These are phyloP conservation scores for Epichloe coenophiala DNA, from an alignment of 2,329 filamentous ascomycete genomes.

Conservation along the genomic window DNA sequence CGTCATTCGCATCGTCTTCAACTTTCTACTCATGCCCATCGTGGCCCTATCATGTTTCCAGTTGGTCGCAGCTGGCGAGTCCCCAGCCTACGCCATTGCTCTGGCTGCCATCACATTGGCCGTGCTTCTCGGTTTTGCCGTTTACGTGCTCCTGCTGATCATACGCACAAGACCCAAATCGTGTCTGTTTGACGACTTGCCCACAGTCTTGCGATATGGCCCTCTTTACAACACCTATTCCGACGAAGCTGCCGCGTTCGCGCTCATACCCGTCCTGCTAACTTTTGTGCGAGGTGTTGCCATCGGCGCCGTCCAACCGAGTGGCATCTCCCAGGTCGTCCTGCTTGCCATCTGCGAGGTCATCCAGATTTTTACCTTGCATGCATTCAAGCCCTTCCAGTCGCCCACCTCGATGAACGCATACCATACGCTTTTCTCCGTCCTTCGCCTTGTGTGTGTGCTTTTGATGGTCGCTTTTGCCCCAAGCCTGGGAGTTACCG, in stretches of 20 bases:
- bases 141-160: constrained; percentile 72
- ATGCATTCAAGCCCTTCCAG: constrained; percentile 83
- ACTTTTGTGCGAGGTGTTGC: constrained; percentile 79
- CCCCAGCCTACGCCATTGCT: constrained; percentile 57
- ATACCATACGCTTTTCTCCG: constrained; percentile 77
- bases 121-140: constrained; percentile 57
- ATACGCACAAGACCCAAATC: constrained; percentile 68
- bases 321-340: constrained; percentile 85
- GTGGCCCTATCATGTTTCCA: constrained; percentile 84
- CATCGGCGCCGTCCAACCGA: constrained; percentile 84
- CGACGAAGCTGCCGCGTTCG: constrained; percentile 82
- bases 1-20: constrained; percentile 75
- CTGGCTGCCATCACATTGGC: constrained; percentile 64
- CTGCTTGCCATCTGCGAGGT: constrained; percentile 90
- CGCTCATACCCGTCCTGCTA: constrained; percentile 71
- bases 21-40: constrained; percentile 81
- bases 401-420: constrained; percentile 93
- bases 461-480: constrained; percentile 73
- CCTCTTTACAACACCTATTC: constrained; percentile 96
- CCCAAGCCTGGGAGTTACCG: constrained; percentile 64
- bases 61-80: constrained; percentile 58
- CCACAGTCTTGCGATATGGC: constrained; percentile 79
- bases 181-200: constrained; percentile 83
- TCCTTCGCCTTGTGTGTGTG: constrained; percentile 61
- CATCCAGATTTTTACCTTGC: constrained; percentile 71